Base-by-base conservation (phyloP, 2,329 filamentous ascomycete genomes). In the Proliferodiscus dingleyae region DNA sequence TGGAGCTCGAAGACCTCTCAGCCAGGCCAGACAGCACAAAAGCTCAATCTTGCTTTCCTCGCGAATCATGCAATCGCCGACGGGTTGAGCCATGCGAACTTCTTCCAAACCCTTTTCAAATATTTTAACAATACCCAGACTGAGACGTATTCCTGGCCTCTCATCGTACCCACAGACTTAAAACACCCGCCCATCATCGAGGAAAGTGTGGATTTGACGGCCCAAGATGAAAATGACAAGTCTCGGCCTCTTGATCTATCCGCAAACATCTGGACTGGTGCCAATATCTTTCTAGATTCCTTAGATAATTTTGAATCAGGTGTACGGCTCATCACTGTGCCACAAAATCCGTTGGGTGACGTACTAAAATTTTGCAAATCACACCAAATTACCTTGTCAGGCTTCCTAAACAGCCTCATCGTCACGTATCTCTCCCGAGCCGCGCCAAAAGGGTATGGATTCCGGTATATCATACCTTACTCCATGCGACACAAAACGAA, bases 401-500 rank as follows among this genome's bases (percentile, higher is more conserved):
- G 42, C n/a, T 34, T 49, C 3, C 28, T 52, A 13, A 47, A 52
- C 21, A 39, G 32, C 15, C 36, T 52, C 19, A 6, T 46, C 16
- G 22, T 43, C 7, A 44, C 32, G 28, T 38, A 38, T 15, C 49
- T 52, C 16, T 43, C 49, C 8, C 15, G 21, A 4, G 22, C 16
- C 2, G 22, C 45, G 22, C 30, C 46, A 10, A 9, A 34, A 10
- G 43, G 39, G 5, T 29, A 42, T 13, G 42, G 34, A 6, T 51
- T 51, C 23, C 24, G 34, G 10, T 37, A 19, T 19, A 37, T 32
- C 10, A 52, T 30, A 13, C 49, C 49, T 21, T 49, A 46, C 22
- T 49, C 49, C 15, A 45, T 49, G 22, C 49, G 49, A 6, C 22
- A 33, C 13, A 34, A 49, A 13, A 46, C 46, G 7, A 32, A 30